Percentiles rank a stretch among this genome's conserved stretches.
Conservation (phyloP, 495 filamentous ascomycete species). For the Lentithecium fluviatile region DNA sequence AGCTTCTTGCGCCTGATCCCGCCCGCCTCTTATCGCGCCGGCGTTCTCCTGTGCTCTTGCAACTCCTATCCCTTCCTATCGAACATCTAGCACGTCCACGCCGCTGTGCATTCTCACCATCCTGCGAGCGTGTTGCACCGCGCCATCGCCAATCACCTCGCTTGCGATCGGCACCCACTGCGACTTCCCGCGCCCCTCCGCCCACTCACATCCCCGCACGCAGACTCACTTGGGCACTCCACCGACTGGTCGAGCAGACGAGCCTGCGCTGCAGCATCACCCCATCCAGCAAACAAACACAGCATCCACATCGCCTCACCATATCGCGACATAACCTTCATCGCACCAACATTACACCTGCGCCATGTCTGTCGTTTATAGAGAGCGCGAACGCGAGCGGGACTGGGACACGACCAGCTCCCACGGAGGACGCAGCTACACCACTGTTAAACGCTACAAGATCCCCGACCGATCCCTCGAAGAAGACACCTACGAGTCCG, state of each 20-base stretch:
- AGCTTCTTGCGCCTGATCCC: slow-evolving; percentile 24
- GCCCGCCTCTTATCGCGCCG: not conserved
- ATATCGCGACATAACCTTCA: not conserved
- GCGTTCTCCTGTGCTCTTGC: slow-evolving; percentile 1
- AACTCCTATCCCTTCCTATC: not conserved
- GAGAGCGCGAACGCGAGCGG: slow-evolving; percentile 35
- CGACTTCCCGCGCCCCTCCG: slow-evolving; percentile 9
- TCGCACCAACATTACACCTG: not conserved
- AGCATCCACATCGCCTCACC: not conserved
- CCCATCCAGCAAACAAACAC: not conserved
- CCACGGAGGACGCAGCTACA: slow-evolving; percentile 37
- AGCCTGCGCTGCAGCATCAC: not conserved
- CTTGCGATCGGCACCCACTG: not conserved
- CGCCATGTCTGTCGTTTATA: slow-evolving; percentile 36
- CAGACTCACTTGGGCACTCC: not conserved
- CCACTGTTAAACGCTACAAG: slow-evolving; percentile 46
- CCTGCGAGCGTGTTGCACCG: not conserved
- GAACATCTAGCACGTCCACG: not conserved
- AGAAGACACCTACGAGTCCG: slow-evolving; percentile 37
- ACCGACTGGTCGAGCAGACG: not conserved
- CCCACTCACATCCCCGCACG: not conserved
- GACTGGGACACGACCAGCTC: slow-evolving; percentile 34
- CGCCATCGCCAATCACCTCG: not conserved
- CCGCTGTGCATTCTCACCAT: not conserved
- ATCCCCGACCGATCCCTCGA: slow-evolving; percentile 40